These are phyloP conservation scores for Tritrichomonas musculus DNA, from an alignment of 208 protist genomes.

Conservation along the genomic window DNA sequence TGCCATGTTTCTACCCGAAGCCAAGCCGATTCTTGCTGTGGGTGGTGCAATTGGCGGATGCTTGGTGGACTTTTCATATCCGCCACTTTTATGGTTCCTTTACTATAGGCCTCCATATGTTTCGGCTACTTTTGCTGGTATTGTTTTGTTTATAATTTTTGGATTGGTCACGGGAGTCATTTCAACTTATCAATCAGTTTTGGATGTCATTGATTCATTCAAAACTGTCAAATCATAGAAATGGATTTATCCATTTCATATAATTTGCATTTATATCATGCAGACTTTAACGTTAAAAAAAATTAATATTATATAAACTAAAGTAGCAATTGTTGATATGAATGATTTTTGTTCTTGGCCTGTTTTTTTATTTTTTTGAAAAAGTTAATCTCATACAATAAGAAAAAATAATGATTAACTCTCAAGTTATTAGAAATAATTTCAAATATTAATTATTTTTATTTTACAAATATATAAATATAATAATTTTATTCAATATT, in stretches of 20 bases:
- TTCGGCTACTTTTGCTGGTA: not conserved
- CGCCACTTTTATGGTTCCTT: not conserved
- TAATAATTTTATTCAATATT: no score
- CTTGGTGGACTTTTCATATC: not conserved
- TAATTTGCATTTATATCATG: not conserved
- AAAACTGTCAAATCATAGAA: not conserved
- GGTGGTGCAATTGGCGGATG: not conserved
- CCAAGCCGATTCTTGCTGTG: not conserved
- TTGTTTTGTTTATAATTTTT: not conserved
- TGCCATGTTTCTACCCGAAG: slow-evolving; percentile 3
- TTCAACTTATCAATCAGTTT: slow-evolving; percentile 18
- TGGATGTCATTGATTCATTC: not conserved
- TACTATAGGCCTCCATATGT: not conserved
- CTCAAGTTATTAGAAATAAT: no score
- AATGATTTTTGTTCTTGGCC: no score
- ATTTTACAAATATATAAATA: no score
- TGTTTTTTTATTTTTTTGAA: no score
- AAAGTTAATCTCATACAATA: no score
- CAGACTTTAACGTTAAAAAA: no score
- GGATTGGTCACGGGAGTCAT: not conserved
- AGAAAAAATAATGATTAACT: no score
- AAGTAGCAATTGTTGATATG: no score
- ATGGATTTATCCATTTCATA: not conserved
- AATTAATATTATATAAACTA: no score
- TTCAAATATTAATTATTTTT: no score